Conservation (phyloP, 2,329 filamentous ascomycete species). For the Gnomoniopsis smithogilvyi region DNA sequence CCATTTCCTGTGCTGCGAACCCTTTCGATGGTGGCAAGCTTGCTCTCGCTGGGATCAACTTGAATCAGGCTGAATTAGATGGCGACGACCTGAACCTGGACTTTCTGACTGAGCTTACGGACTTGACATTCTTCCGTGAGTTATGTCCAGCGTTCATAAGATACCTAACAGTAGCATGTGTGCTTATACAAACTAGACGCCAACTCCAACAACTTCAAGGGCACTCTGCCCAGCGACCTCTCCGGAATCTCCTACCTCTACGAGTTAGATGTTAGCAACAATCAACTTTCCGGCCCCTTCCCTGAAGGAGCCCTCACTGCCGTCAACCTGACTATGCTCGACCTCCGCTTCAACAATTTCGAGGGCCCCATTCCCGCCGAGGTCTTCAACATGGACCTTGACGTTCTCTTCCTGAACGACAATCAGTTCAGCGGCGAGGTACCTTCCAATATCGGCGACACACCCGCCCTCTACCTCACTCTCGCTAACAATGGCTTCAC, state of each 20-base stretch:
- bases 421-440: background rate
- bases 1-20: too few species aligned
- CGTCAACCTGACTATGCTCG: background rate
- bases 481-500: background rate
- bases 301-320: background rate
- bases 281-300: background rate
- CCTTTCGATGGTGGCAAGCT: too few species aligned
- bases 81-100: too few species aligned
- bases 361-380: background rate
- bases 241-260: background rate
- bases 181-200: background rate
- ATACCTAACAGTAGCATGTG: too few species aligned
- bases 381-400: background rate
- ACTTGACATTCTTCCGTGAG: too few species aligned
- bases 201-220: background rate
- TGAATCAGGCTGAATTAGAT: too few species aligned
- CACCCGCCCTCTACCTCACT: background rate
- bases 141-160: too few species aligned
- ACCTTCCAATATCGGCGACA: background rate
- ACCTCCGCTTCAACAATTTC: background rate
- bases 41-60: too few species aligned
- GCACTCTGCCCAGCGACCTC: background rate
- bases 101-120: too few species aligned
- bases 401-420: background rate
- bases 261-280: background rate